Evolutionary conservation across 371 early-diverging fungal species (phyloP).

Genomic region (Syncephalastrum contaminatum): DNA sequence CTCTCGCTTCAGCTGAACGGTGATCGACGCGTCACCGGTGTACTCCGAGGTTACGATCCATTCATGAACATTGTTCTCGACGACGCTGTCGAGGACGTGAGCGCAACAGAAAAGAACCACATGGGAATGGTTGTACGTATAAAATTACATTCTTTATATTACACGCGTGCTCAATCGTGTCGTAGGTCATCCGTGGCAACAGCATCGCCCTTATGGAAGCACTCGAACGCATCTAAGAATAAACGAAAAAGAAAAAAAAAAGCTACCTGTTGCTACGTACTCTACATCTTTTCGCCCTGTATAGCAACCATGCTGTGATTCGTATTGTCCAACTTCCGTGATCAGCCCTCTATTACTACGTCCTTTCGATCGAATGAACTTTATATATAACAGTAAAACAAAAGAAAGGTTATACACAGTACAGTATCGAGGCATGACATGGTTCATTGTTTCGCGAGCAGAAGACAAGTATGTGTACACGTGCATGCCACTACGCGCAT

Average conservation of each 20-base stretch:
- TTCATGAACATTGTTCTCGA: conserved; percentile 99
- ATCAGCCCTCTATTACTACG: too few relatives aligned
- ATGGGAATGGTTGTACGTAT: conserved; percentile 87
- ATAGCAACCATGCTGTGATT: too few relatives aligned
- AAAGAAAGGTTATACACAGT: too few relatives aligned
- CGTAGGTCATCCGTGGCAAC: conserved; percentile 92
- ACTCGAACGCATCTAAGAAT: conserved; percentile 74
- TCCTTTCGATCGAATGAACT: too few relatives aligned
- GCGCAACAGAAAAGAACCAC: conserved; percentile 62
- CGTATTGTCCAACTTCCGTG: too few relatives aligned
- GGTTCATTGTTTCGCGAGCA: too few relatives aligned
- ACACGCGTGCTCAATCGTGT: conserved; percentile 1
- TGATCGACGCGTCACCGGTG: conserved; percentile 87
- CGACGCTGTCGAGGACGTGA: conserved; percentile 84
- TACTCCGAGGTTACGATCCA: conserved; percentile 96
- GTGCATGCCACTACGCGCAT: too few relatives aligned
- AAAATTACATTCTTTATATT: not conserved
- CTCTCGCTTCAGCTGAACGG: conserved; percentile 91
- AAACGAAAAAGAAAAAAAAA: not conserved
- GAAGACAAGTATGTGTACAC: too few relatives aligned
- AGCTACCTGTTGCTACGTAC: too few relatives aligned
- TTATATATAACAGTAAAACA: too few relatives aligned
- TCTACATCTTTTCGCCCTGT: too few relatives aligned
- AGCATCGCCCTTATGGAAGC: conserved; percentile 90
- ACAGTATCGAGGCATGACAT: too few relatives aligned